These are phyloP conservation scores for Sergeia podlipaevii DNA, from an alignment of 208 protist species.

Conservation along the genomic window DNA sequence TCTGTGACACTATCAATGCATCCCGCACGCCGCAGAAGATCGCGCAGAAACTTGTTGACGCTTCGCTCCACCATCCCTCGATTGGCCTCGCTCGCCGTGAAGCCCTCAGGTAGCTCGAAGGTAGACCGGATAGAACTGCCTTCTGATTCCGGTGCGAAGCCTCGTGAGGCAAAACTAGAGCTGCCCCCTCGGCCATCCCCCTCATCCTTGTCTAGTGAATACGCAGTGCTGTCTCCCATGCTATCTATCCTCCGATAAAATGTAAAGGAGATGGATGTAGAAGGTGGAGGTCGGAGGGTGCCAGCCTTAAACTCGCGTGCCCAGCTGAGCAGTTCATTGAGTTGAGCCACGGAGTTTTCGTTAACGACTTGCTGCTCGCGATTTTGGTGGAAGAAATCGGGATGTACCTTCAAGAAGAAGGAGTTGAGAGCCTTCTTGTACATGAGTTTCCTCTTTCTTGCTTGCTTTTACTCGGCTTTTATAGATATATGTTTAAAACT, in stretches of 20 bases:
- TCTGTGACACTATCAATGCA: constrained; percentile 84
- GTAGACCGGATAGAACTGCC: constrained; percentile 47
- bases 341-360: constrained; percentile 83
- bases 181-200: background rate
- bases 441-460: constrained; percentile 25
- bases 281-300: constrained; percentile 62
- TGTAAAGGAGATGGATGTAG: constrained; percentile 68
- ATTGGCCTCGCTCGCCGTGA: constrained; percentile 71
- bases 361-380: constrained; percentile 68
- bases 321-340: constrained; percentile 91
- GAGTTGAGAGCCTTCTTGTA: constrained; percentile 91
- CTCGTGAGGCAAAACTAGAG: constrained; percentile 11
- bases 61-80: constrained; percentile 74
- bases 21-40: constrained; percentile 73
- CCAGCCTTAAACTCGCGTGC: constrained; percentile 83
- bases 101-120: constrained; percentile 78
- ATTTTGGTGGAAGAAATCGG: constrained; percentile 89
- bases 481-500: too few relatives aligned
- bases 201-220: background rate
- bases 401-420: constrained; percentile 92
- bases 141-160: constrained; percentile 2
- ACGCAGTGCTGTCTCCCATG: background rate
- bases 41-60: constrained; percentile 89
- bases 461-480: background rate
- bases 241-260: constrained; percentile 78